phyloP scores from a whole-genome alignment of 345 rosid genomes.

The Cardamine occulta region DNA sequence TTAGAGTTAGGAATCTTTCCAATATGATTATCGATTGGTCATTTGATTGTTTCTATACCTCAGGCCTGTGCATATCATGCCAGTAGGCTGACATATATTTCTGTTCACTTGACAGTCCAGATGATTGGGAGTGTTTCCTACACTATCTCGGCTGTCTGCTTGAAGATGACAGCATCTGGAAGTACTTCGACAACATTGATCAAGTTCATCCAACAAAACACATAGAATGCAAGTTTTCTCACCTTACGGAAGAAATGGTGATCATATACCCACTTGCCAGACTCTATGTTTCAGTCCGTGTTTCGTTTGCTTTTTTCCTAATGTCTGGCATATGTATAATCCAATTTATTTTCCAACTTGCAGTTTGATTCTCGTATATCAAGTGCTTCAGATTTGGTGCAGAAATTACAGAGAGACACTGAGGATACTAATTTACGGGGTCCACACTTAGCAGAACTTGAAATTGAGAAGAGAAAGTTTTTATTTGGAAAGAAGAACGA shows the following conservation, averaged over 20 bases:
- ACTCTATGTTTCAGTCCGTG: conserved; percentile 17
- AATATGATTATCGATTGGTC: neutral
- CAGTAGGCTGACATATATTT: conserved; percentile 42
- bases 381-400: conserved; percentile 66
- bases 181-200: conserved; percentile 46
- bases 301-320: neutral
- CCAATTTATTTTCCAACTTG: conserved; percentile 37
- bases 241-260: conserved; percentile 81
- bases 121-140: conserved; percentile 96
- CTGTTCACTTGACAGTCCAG: conserved; percentile 75
- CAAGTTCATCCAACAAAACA: conserved; percentile 53
- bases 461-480: conserved; percentile 80
- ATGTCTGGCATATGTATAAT: conserved; percentile 29
- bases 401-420: conserved; percentile 61
- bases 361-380: conserved; percentile 84
- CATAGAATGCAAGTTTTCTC: conserved; percentile 62
- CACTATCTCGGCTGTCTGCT: conserved; percentile 91
- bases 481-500: conserved; percentile 70
- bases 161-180: conserved; percentile 80
- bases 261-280: conserved; percentile 37
- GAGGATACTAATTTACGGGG: conserved; percentile 60
- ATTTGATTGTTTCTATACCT: neutral
- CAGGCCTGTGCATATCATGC: conserved; percentile 24
- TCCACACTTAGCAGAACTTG: conserved; percentile 77
- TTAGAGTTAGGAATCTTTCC: conserved; percentile 12